Base-by-base conservation (phyloP, 1,139 yeast genomes). In the Suhomyces chickasaworum region DNA sequence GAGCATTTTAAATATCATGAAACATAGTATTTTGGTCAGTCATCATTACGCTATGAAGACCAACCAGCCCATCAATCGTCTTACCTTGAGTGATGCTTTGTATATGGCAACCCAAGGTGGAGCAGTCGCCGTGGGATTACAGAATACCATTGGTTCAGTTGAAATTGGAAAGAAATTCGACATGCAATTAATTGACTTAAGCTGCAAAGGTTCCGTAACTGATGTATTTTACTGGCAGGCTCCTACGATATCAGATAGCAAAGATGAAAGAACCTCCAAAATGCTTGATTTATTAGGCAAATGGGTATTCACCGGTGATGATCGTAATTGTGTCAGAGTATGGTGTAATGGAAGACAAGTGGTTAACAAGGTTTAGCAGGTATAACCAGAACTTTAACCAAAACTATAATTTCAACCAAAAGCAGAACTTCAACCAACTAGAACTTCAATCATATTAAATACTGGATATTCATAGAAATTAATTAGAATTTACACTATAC, bases 301-400 rank as follows among this genome's bases (percentile, higher is more conserved):
- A 63, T 93, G 99, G 99, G 71, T 91, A n/a, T 93, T 89, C 62
- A 80, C 83, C 49, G 99, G 98, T 29, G 99, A 93, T 65, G 97
- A 93, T 64, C 77, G 99, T 59, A 93, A 93, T 63, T 84, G 95
- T 37, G 60, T 69, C 12, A 74, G 73, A 46, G 97, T 93, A 12
- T 93, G 89, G 89, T 91, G 91, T 31, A 81, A 83, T 57, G 99
- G 99, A 4, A 69, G 78, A 51, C 57, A 68, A 39, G 86, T 84
- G 12, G 68, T 79, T 7, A 70, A 75, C 50, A 81, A 80, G 53
- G 29, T 37, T 18, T 18, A 23, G 32, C 32, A 29, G 9, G 29
- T 9, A 41, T n/a, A n/a, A n/a, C n/a, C n/a, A n/a, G n/a, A n/a
- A n/a, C n/a, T n/a, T n/a, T n/a, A n/a, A n/a, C n/a, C n/a, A n/a